Base-by-base conservation (phyloP, 306 rosid genomes). In the Nissolia schottii region DNA sequence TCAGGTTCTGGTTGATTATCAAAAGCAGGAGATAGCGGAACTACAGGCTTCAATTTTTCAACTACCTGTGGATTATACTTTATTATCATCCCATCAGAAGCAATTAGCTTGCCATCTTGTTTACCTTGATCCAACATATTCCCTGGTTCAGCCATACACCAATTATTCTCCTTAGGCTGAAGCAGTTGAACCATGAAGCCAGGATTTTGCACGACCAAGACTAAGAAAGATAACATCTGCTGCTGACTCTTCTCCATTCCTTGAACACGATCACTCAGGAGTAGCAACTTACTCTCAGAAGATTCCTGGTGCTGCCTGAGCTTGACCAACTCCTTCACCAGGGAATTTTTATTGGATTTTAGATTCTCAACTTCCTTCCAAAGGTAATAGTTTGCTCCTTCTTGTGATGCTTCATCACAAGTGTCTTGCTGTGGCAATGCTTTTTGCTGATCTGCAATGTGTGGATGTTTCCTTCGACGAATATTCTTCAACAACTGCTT, bases 181-280 rank as follows among this genome's bases (percentile, higher is more conserved):
- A 89, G 85, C 60, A 89, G 62, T 82, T 95, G 92, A 78, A 88
- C 83, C 64, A 95, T 75, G 76, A 89, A 82, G 6, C 85, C 91
- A 23, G 99, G 99, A 82, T 77, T 86, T 81, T 95, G 97, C 85
- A 95, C 89, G 2, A 92, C 99, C 96, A 89, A 89, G 50, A 91
- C 99, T 74, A 95, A 73, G 83, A 95, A 95, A 7, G 99, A 91
- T 40, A 95, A 79, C 96, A 95, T 85, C 86, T 95, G 99, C 70
- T 95, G 93, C 79, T 91, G 97, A 87, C 85, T 86, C 79, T 84
- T 89, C 76, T 95, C 99, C 96, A 95, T 89, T 70, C 99, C 96
- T 12, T 83, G 78, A 78, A 95, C 85, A 19, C 86, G 87, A 54
- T 91, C 85, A 34, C 90, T 72, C 83, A 95, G 53, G 58, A 77